Base-by-base conservation (phyloP, 805 yeast genomes). In the Pichia kluyveri region DNA sequence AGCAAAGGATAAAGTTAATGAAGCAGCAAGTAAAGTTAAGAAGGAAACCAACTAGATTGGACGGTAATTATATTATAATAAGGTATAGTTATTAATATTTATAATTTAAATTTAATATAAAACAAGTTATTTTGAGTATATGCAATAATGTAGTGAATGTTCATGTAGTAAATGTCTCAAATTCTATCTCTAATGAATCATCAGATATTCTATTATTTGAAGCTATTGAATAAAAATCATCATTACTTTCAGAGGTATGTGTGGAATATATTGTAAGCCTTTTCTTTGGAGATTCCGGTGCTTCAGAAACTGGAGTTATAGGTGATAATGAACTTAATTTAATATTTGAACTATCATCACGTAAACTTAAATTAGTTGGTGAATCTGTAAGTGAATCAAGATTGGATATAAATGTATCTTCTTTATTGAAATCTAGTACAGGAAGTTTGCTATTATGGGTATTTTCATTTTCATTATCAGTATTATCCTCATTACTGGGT, bases 151-250 rank as follows among this genome's bases (percentile, higher is more conserved):
- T 6, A 26, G 14, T 12, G 6, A 27, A 4, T 19, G 23, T 28
- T 45, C 14, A 46, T 18, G 37, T 23, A 37, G 47, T 47, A 23
- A 47, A 47, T 2, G 50, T 47, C 38, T 47, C 50, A 32, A 40
- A 47, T 30, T 47, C 46, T 23, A 47, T 43, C 18, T 44, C 50
- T 27, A 47, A 12, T 4, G 44, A 30, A 30, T 26, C 12, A 10
- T 40, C n/a, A 17, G 34, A 19, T 11, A 36, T 8, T 41, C 38
- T 18, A 14, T 8, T 19, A 2, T 7, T 17, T 7, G 47, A 42
- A 19, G 28, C 15, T 19, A 41, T 26, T 18, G 47, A 47, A 38
- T 37, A 47, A 32, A 18, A 39, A 8, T 34, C 43, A 23, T 47
- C 47, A 15, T 34, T 18, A n/a, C 14, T 12, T 7, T 40, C n/a